Base-by-base conservation (phyloP, 768 basidiomycete species). In the Pluteus cervinus region DNA sequence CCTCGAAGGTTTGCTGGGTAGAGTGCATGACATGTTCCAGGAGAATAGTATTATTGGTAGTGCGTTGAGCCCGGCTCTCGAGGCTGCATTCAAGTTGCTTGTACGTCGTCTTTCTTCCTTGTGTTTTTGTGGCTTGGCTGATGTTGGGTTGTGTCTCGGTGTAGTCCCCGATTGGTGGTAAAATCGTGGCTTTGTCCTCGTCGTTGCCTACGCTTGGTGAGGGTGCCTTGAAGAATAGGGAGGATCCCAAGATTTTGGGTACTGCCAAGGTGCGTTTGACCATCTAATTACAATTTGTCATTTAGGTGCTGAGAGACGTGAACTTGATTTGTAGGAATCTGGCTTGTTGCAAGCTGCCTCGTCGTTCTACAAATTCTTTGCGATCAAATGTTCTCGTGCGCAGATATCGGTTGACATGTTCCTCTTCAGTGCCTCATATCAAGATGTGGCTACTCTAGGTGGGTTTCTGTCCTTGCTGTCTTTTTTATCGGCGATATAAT, bases 331-430 rank as follows among this genome's bases (percentile, higher is more conserved):
- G 4, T 47, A 91, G 82, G 96, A 99, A 71, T 93, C 90, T 9
- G 77, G 79, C 11, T 69, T 99, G 9, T 75, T 99, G 23, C 91
- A 93, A 68, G 75, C 96, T n/a, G 91, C 87, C 0, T 86, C 84
- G 12, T 76, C 85, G 4, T 99, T 94, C 69, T 98, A 97, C 73
- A 99, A 99, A 70, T 90, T 88, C 0, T 97, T 98, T 48, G 92
- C 96, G 12, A 99, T 98, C 52, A 94, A 98, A 50, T 98, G 94
- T 56, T 97, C 94, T 8, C 80, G 93, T 41, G 82, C 88, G 4
- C 96, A 98, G 60, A 89, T 99, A 30, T 90, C 92, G 0, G 94
- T 98, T 41, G 94, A 98, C 58, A 97, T 99, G 94, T 98, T 98
- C 81, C 69, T 99, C 40, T 98, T 97, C 69, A 88, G 88, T 47